phyloP scores from a whole-genome alignment of 2,329 filamentous ascomycete species.

The Parasarocladium wereldwijsianum region DNA sequence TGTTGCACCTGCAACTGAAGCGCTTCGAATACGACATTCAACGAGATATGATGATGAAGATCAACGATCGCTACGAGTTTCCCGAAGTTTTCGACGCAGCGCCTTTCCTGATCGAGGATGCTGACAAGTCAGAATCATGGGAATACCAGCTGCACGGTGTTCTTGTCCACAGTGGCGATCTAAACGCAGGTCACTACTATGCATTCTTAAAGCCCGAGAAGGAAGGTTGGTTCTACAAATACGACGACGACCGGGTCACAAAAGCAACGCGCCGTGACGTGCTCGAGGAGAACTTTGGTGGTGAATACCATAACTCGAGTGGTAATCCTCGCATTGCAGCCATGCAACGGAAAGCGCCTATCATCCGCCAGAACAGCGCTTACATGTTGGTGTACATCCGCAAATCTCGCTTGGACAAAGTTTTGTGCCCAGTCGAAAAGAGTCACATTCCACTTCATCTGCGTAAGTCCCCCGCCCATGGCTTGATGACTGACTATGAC shows the following conservation, averaged over 20 bases:
- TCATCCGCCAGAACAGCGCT: slow-evolving; percentile 63
- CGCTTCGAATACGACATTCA: slow-evolving; percentile 97
- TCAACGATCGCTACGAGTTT: slow-evolving; percentile 86
- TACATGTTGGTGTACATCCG: slow-evolving; percentile 99
- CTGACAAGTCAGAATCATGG: slow-evolving; percentile 80
- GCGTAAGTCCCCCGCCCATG: slow-evolving; percentile 38
- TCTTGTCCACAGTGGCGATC: slow-evolving; percentile 86
- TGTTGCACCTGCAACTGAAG: slow-evolving; percentile 89
- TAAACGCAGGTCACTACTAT: slow-evolving; percentile 97
- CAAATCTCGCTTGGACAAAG: slow-evolving; percentile 67
- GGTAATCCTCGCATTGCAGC: slow-evolving; percentile 26
- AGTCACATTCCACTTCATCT: slow-evolving; percentile 73
- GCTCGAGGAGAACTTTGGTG: slow-evolving; percentile 91
- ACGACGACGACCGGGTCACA: slow-evolving; percentile 96
- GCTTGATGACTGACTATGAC: no score
- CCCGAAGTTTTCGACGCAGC: slow-evolving; percentile 72
- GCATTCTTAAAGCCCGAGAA: slow-evolving; percentile 90
- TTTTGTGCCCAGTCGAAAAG: slow-evolving; percentile 62
- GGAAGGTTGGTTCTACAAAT: slow-evolving; percentile 90
- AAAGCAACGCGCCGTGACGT: slow-evolving; percentile 83
- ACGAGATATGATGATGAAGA: slow-evolving; percentile 96
- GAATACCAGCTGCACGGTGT: slow-evolving; percentile 89
- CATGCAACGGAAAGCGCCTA: slow-evolving; percentile 39
- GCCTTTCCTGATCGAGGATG: slow-evolving; percentile 74
- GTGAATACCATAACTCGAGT: slow-evolving; percentile 52